A percentile compares a stretch with the other conserved stretches of the same genome.
Evolutionary conservation across 352 stramenopile genomes (phyloP).

Genomic region (Phytopythium vexans): DNA sequence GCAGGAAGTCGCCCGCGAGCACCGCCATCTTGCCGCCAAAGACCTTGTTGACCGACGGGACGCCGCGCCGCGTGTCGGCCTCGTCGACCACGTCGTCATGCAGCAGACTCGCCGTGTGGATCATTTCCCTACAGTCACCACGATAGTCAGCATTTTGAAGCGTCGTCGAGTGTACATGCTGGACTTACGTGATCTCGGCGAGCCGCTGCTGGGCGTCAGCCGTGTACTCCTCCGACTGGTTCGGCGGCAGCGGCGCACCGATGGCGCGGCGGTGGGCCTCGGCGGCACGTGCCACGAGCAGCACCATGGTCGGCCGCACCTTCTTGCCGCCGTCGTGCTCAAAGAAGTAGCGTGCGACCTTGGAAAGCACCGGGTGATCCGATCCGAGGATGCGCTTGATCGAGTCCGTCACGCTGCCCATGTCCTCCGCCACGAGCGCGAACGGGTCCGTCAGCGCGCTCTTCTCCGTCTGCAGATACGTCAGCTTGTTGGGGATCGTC

Average conservation of each 20-base stretch:
- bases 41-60: conserved; percentile 93
- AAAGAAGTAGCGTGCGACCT: conserved; percentile 96
- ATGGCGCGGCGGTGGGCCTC: conserved; percentile 68
- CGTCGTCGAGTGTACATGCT: too few relatives aligned
- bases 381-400: conserved; percentile 96
- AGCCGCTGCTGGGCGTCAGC: conserved; percentile 69
- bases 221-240: conserved; percentile 76
- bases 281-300: conserved; percentile 92
- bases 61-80: conserved; percentile 92
- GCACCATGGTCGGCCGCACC: conserved; percentile 96
- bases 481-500: conserved; percentile 26
- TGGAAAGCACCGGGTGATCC: conserved; percentile 96
- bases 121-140: conserved; percentile 90
- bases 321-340: conserved; percentile 97
- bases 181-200: conserved; percentile 80
- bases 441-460: conserved; percentile 89
- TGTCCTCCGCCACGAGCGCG: conserved; percentile 86
- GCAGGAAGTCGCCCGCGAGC: conserved; percentile 96
- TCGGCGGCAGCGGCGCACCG: conserved; percentile 33
- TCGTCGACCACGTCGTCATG: conserved; percentile 99
- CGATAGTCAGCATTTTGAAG: background rate
- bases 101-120: conserved; percentile 98
- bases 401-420: conserved; percentile 90
- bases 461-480: conserved; percentile 53
- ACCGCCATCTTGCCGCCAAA: conserved; percentile 99